Base-by-base conservation (phyloP, 192 early-diverging fungal genomes). In the Coemansia sp. region DNA sequence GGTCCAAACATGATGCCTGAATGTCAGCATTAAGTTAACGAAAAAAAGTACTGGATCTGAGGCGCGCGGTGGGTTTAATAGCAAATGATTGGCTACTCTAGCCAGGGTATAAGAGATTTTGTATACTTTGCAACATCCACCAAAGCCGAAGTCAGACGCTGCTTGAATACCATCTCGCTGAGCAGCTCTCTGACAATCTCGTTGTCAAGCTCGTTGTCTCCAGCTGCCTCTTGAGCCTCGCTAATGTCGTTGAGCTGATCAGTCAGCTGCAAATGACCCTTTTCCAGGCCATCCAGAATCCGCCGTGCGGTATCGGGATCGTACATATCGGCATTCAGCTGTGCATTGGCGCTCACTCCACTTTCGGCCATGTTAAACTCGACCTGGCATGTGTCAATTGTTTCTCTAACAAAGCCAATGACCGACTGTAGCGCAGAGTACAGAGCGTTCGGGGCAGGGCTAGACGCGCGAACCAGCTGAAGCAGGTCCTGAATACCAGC, bases 71-170 rank as follows among this genome's bases (percentile, higher is more conserved):
- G n/a, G n/a, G 0, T 8, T 15, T 6, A 40, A 40, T 19, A 40
- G n/a, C 38, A 13, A 21, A 39, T 10, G n/a, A 2, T n/a, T 8
- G 9, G 3, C 27, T 75, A 80, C 55, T 85, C 86, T 45, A 92
- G 74, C 64, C 92, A 77, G 46, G 80, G 80, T 39, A 93, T 82
- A 17, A 96, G 72, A 23, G 89, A 88, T 63, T 92, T 92, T 34
- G 90, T 90, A 60, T 77, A 86, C 74, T 90, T 91, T 18, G 91
- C 93, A 63, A 97, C 90, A 54, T 97, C 92, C 76, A 92, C 92
- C 34, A 85, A 75, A 1, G 86, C 88, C 37, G 84, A 86, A 3
- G 90, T 91, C 45, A 97, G 71, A 47, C 87, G 71, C 65, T 92
- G 88, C 69, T 94, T 97, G 56, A 85, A 77, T 1, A 80, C 78